Evolutionary conservation across 176 grass and related monocot species (phyloP).

Genomic region (Thalia dealbata): DNA sequence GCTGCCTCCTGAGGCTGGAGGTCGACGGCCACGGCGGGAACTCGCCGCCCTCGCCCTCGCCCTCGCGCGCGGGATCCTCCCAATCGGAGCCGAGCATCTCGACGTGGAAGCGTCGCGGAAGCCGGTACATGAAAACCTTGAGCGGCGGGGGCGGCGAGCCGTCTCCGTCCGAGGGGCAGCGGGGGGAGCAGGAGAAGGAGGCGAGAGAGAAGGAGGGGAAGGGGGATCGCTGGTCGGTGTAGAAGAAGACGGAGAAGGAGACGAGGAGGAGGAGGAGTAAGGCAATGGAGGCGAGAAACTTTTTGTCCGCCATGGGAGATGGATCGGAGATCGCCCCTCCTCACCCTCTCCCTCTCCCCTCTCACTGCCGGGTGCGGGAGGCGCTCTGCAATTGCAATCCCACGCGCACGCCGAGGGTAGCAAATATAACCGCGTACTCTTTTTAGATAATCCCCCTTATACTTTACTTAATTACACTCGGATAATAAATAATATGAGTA

Average conservation of each 20-base stretch:
- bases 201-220: slow-evolving; percentile 17
- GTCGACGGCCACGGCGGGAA: slow-evolving; percentile 61
- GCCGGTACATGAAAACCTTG: slow-evolving; percentile 79
- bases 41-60: not conserved
- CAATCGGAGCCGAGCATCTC: slow-evolving; percentile 45
- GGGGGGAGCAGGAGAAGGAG: slow-evolving; percentile 22
- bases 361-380: not conserved
- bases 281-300: slow-evolving; percentile 25
- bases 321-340: not conserved
- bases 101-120: slow-evolving; percentile 72
- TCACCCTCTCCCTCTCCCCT: not conserved
- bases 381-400: too few species aligned
- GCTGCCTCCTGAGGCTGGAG: slow-evolving; percentile 66
- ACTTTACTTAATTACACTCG: too few species aligned
- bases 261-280: slow-evolving; percentile 26
- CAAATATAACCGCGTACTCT: too few species aligned
- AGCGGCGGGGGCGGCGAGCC: slow-evolving; percentile 9
- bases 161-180: not conserved
- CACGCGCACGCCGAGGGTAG: not conserved
- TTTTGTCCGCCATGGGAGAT: not conserved
- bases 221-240: slow-evolving; percentile 31
- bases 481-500: too few species aligned
- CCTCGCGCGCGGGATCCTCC: not conserved
- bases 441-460: too few species aligned
- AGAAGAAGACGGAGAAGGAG: slow-evolving; percentile 33